phyloP scores from a whole-genome alignment of 768 basidiomycete species.

The Tylopilus intermedius region DNA sequence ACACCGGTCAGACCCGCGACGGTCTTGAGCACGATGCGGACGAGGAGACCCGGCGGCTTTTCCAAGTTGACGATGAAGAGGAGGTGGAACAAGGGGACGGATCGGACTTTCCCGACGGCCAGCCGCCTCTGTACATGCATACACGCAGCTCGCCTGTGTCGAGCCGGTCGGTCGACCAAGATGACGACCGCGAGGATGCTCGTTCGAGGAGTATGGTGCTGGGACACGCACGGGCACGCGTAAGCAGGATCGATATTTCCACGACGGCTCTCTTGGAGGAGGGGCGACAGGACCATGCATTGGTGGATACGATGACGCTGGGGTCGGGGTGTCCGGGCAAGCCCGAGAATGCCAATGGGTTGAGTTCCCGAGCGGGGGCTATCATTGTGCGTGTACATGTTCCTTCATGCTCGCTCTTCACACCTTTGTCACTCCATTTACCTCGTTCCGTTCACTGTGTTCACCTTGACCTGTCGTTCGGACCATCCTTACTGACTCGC shows the following conservation, averaged over 20 bases:
- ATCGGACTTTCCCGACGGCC: not conserved
- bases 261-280: slow-evolving; percentile 13
- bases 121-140: not conserved
- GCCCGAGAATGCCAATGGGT: slow-evolving; percentile 22
- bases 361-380: slow-evolving; percentile 84
- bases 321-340: slow-evolving; percentile 7
- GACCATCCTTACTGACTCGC: not conserved
- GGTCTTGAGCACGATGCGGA: slow-evolving; percentile 15
- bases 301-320: slow-evolving; percentile 15
- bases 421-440: not conserved
- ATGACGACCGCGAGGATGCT: slow-evolving; percentile 8
- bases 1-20: slow-evolving; percentile 3
- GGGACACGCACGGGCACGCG: slow-evolving; percentile 43
- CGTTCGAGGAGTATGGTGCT: slow-evolving; percentile 28
- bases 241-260: slow-evolving; percentile 43
- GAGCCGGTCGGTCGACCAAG: slow-evolving; percentile 2
- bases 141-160: not conserved
- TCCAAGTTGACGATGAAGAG: slow-evolving; percentile 20
- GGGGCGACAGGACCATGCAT: not conserved
- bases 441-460: too few species aligned
- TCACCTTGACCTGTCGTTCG: not conserved
- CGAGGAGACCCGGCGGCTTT: slow-evolving; percentile 19
- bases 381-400: slow-evolving; percentile 56
- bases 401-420: not conserved
- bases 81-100: slow-evolving; percentile 18